These are phyloP conservation scores for Fraxinus baroniana DNA, from an alignment of 305 asterid species.

Conservation along the genomic window DNA sequence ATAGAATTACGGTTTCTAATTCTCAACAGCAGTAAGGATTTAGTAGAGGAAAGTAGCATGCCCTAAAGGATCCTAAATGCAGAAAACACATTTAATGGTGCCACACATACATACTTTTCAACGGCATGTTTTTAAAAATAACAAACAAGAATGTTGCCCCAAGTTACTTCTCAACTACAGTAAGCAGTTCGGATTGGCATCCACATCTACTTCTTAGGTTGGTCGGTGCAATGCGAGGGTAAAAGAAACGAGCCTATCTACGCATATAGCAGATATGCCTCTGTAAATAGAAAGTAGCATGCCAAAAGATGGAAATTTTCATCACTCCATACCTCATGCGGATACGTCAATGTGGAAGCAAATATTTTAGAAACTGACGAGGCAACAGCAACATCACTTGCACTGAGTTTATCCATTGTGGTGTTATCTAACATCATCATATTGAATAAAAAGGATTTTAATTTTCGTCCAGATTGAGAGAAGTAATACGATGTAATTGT, in stretches of 20 bases:
- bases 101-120: no score
- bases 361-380: conserved; percentile 87
- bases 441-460: conserved; percentile 25
- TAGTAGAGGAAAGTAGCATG: no score
- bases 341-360: conserved; percentile 94
- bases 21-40: no score
- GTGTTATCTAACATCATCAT: conserved; percentile 53
- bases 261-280: background rate
- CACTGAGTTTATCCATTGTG: conserved; percentile 62
- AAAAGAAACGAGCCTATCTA: background rate
- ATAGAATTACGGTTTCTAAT: no score
- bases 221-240: background rate
- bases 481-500: background rate
- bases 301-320: background rate
- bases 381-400: conserved; percentile 81
- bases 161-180: no score
- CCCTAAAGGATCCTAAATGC: no score
- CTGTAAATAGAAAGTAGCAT: background rate
- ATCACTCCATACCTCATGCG: conserved; percentile 70
- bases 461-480: conserved; percentile 8
- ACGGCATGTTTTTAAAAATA: no score
- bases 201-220: background rate
- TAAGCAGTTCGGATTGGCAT: background rate
- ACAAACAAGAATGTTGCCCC: no score
- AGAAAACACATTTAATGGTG: no score